Conservation (phyloP, 1,284 basidiomycete genomes). For the Boletus sp. region DNA sequence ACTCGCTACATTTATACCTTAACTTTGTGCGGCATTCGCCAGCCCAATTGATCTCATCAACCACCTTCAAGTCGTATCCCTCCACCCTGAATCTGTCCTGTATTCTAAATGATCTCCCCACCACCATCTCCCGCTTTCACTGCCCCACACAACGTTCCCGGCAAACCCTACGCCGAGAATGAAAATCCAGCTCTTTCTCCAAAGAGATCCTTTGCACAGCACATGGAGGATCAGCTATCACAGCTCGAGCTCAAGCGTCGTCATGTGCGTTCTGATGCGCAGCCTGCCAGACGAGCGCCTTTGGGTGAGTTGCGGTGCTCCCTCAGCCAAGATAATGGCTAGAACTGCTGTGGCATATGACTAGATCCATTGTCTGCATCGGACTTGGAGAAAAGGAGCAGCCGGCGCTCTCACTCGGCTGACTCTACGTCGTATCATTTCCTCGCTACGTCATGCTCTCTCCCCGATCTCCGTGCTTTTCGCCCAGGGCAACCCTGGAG, state of each 20-base stretch:
- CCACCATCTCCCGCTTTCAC: slow-evolving; percentile 9
- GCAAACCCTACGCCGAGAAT: slow-evolving; percentile 9
- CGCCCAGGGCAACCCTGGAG: slow-evolving; percentile 11
- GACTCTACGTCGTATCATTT: slow-evolving; percentile 10
- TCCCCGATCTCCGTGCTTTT: slow-evolving; percentile 15
- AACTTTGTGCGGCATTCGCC: slow-evolving; percentile 2
- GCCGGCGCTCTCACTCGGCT: slow-evolving; percentile 1
- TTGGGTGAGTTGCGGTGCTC: slow-evolving; percentile 26
- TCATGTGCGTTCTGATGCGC: slow-evolving; percentile 12
- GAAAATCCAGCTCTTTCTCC: slow-evolving; percentile 16
- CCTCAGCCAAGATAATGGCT: neutral
- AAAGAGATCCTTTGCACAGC: slow-evolving; percentile 24
- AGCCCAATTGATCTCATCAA: slow-evolving; percentile 20
- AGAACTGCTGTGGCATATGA: neutral
- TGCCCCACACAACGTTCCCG: neutral
- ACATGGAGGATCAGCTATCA: slow-evolving; percentile 14
- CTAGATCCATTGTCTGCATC: slow-evolving; percentile 31
- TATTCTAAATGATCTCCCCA: slow-evolving; percentile 26
- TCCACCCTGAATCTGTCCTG: neutral
- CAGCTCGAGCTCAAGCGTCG: slow-evolving; percentile 21
- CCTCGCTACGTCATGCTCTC: slow-evolving; percentile 7
- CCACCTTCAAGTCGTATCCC: slow-evolving; percentile 6
- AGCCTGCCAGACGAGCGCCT: slow-evolving; percentile 18
- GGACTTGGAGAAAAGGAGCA: slow-evolving; percentile 19
- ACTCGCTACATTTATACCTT: slow-evolving; percentile 28